Percentiles rank a stretch among this genome's conserved stretches.
Conservation (phyloP, 331 rosid genomes). For the Cucumis variabilis region DNA sequence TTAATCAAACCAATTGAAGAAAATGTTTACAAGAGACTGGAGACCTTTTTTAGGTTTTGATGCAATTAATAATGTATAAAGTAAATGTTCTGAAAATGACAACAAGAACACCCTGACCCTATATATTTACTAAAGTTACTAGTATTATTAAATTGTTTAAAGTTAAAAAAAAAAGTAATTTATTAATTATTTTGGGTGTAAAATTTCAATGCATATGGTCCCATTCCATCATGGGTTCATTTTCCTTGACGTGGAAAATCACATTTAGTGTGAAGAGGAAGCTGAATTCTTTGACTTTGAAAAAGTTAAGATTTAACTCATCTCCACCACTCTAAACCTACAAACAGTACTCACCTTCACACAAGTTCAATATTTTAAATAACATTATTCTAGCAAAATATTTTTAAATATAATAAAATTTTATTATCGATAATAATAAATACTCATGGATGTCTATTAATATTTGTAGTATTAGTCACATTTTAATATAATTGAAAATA, state of each 20-base stretch:
- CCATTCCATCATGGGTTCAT: background rate
- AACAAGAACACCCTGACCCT: background rate
- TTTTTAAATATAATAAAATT: no score
- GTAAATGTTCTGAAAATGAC: background rate
- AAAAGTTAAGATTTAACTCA: background rate
- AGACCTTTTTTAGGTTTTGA: background rate
- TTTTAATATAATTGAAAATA: no score
- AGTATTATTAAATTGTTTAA: no score
- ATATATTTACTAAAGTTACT: background rate
- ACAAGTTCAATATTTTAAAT: no score
- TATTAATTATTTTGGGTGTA: background rate
- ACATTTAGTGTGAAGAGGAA: background rate
- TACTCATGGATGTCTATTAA: no score
- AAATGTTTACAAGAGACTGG: background rate
- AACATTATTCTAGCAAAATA: no score
- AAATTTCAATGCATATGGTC: background rate
- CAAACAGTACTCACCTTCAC: background rate
- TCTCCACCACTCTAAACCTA: background rate
- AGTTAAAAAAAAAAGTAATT: no score
- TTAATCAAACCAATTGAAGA: background rate
- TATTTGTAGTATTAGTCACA: no score
- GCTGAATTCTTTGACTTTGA: slow-evolving; percentile 20
- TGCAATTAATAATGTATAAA: background rate
- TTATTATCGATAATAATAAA: no score
- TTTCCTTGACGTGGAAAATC: slow-evolving; percentile 21